These are phyloP conservation scores for Dichotomopilus funicola DNA, from an alignment of 2,329 filamentous ascomycete species.

Conservation along the genomic window DNA sequence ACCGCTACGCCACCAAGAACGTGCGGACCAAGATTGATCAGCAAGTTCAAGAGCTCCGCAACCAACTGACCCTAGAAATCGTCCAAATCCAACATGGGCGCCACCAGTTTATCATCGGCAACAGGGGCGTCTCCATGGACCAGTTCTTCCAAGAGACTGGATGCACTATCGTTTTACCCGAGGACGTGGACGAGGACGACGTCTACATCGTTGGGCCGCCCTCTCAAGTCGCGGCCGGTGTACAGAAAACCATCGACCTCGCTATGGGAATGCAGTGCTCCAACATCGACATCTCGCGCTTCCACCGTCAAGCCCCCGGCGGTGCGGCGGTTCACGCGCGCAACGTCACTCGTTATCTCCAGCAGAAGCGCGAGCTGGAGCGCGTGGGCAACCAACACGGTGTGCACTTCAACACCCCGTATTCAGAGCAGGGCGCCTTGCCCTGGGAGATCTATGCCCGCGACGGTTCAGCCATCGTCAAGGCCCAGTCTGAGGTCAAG, in stretches of 20 bases:
- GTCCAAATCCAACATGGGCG: slow-evolving; percentile 76
- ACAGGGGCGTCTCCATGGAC: slow-evolving; percentile 70
- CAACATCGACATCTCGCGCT: slow-evolving; percentile 73
- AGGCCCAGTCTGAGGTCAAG: slow-evolving; percentile 68
- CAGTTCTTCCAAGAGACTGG: slow-evolving; percentile 88
- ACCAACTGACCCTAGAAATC: slow-evolving; percentile 70
- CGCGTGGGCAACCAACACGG: slow-evolving; percentile 74
- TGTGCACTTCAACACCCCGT: slow-evolving; percentile 80
- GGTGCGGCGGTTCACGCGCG: slow-evolving; percentile 74
- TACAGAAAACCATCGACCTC: slow-evolving; percentile 81
- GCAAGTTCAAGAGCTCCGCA: slow-evolving; percentile 66
- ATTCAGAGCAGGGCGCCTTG: slow-evolving; percentile 59
- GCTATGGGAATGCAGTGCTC: slow-evolving; percentile 81
- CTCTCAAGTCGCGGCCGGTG: slow-evolving; percentile 64
- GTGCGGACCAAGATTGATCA: slow-evolving; percentile 76
- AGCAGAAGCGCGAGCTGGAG: slow-evolving; percentile 72
- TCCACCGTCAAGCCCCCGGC: slow-evolving; percentile 66
- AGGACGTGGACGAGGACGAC: slow-evolving; percentile 70
- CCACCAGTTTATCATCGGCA: slow-evolving; percentile 92
- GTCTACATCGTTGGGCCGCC: slow-evolving; percentile 79
- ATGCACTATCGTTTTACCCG: slow-evolving; percentile 77
- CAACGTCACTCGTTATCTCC: slow-evolving; percentile 81
- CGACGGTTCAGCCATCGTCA: slow-evolving; percentile 75
- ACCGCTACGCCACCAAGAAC: slow-evolving; percentile 73
- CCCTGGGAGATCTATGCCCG: slow-evolving; percentile 86